phyloP scores from a whole-genome alignment of 2,329 filamentous ascomycete species.

The Penicillium sp. region DNA sequence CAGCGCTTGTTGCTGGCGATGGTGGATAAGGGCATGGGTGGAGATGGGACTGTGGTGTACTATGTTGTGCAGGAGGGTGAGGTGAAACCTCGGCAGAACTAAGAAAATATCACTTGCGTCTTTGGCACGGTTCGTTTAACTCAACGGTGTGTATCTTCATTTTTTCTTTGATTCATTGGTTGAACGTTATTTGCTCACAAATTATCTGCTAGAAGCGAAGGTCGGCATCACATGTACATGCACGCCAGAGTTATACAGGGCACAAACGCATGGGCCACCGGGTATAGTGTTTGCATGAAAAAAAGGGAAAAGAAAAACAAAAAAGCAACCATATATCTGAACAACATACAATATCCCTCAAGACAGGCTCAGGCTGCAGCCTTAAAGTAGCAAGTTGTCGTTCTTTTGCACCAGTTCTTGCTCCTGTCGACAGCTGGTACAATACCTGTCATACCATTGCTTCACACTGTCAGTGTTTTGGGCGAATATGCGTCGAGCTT shows the following conservation, averaged over 20 bases:
- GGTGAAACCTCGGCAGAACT: conserved; percentile 67
- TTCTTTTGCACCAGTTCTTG: conserved; percentile 30
- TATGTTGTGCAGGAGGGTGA: conserved; percentile 66
- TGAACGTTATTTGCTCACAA: conserved; percentile 18
- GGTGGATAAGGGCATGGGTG: conserved; percentile 50
- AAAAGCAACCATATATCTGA: conserved; percentile 6
- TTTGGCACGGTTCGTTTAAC: background rate
- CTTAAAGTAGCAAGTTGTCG: conserved; percentile 23
- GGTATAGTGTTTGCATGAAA: conserved; percentile 31
- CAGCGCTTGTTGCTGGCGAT: conserved; percentile 62
- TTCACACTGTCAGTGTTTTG: conserved; percentile 49
- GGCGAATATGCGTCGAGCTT: conserved; percentile 30
- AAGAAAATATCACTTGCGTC: background rate
- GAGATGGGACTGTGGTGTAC: conserved; percentile 65
- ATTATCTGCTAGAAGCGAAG: conserved; percentile 8
- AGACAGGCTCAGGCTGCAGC: background rate
- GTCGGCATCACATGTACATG: conserved; percentile 2
- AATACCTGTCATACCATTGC: conserved; percentile 63
- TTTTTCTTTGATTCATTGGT: background rate
- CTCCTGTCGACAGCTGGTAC: conserved; percentile 59
- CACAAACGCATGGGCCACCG: conserved; percentile 22
- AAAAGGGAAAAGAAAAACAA: conserved; percentile 12
- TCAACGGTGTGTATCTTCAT: background rate
- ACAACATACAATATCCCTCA: conserved; percentile 3
- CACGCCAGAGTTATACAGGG: conserved; percentile 14